Evolutionary conservation across 176 grass and related monocot species (phyloP).

Genomic region (Eleusine indica): DNA sequence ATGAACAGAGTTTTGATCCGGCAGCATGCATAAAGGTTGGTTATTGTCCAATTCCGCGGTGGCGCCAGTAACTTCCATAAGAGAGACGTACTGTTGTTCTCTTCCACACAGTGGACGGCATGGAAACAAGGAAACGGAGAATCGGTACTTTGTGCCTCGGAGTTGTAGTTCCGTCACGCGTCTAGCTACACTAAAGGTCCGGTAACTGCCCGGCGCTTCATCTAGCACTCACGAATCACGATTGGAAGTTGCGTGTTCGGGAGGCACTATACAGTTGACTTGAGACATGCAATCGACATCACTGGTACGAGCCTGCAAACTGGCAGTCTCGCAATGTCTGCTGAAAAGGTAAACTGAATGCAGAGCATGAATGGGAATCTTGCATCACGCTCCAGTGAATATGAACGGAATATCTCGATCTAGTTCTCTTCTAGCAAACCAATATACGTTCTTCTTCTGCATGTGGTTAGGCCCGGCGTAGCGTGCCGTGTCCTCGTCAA

Average conservation of each 20-base stretch:
- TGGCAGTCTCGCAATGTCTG: background rate
- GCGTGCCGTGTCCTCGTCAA: slow-evolving; percentile 1
- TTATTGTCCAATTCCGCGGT: no score
- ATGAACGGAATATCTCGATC: slow-evolving; percentile 37
- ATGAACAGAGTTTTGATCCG: no score
- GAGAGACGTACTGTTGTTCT: no score
- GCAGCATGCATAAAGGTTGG: no score
- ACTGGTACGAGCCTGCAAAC: background rate
- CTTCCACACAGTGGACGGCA: no score
- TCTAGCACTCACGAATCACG: background rate
- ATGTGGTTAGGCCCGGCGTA: background rate
- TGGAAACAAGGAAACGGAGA: no score
- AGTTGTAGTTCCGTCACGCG: background rate
- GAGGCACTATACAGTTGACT: background rate
- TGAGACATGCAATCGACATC: background rate
- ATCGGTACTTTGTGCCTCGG: background rate
- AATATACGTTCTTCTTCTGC: background rate
- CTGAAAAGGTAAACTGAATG: background rate
- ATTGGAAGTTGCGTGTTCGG: background rate
- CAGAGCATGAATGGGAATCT: slow-evolving; percentile 26
- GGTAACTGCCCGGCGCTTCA: background rate
- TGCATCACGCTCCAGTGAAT: background rate
- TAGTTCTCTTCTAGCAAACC: background rate
- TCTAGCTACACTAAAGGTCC: background rate
- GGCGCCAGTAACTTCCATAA: no score